Percentiles rank a stretch among this genome's conserved stretches.
Evolutionary conservation across 805 yeast genomes (phyloP).

Genomic region (Candida khao-thaluensis): DNA sequence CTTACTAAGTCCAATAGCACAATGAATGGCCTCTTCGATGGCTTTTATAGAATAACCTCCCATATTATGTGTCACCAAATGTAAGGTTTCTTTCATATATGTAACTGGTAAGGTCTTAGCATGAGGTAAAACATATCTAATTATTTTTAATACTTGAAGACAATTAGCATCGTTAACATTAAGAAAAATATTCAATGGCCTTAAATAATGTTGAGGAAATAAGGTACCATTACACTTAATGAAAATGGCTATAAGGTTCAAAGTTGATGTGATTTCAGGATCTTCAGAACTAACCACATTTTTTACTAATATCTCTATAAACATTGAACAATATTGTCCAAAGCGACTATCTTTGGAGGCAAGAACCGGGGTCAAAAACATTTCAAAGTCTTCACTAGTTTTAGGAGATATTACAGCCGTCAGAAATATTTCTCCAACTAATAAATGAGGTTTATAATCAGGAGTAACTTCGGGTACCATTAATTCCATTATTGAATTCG

Average conservation of each 20-base stretch:
- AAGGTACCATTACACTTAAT: slow-evolving; percentile 53
- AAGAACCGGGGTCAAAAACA: slow-evolving; percentile 18
- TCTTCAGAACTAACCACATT: not conserved
- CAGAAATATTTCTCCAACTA: slow-evolving; percentile 1
- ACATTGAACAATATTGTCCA: not conserved
- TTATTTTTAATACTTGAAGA: slow-evolving; percentile 52
- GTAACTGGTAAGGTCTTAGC: slow-evolving; percentile 46
- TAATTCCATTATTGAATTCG: not conserved
- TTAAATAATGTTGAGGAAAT: slow-evolving; percentile 64
- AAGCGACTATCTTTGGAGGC: not conserved
- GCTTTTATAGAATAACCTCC: slow-evolving; percentile 62
- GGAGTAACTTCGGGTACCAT: not conserved
- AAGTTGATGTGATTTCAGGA: not conserved
- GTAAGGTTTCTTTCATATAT: slow-evolving; percentile 50
- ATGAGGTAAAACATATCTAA: slow-evolving; percentile 48
- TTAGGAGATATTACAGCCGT: not conserved
- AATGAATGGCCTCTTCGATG: slow-evolving; percentile 71
- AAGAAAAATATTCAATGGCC: slow-evolving; percentile 63
- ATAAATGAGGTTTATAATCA: not conserved
- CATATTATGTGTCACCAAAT: slow-evolving; percentile 51
- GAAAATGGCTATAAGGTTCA: slow-evolving; percentile 26
- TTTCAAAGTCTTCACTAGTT: slow-evolving; percentile 38
- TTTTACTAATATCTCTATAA: not conserved
- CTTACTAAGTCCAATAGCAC: slow-evolving; percentile 56
- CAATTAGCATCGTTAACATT: slow-evolving; percentile 43